phyloP scores from a whole-genome alignment of 352 stramenopile genomes.

The Globisporangium apiculatum region DNA sequence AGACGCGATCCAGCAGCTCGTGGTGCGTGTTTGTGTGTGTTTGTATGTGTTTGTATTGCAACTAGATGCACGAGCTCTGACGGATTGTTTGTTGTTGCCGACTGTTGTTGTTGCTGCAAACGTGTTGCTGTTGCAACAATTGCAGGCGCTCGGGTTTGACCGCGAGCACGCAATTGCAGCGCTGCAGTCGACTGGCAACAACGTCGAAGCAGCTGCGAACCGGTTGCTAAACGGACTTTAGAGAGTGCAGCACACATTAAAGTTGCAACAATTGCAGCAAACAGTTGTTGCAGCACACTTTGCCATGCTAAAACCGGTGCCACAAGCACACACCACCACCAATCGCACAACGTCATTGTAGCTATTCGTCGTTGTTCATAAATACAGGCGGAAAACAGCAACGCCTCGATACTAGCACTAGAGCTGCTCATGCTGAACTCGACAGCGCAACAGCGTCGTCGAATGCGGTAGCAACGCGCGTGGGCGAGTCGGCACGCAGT shows the following conservation, averaged over 20 bases:
- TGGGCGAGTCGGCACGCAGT: not conserved
- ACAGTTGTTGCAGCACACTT: not conserved
- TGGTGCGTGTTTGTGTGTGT: slow-evolving; percentile 29
- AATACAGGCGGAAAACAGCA: no score
- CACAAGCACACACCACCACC: not conserved
- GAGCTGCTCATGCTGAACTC: no score
- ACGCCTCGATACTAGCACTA: no score
- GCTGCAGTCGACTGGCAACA: slow-evolving; percentile 73
- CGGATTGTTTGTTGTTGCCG: no score
- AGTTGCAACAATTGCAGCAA: not conserved
- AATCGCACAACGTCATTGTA: no score
- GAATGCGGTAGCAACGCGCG: not conserved
- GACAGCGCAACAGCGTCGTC: not conserved
- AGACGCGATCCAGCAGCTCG: slow-evolving; percentile 73
- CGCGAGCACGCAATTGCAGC: slow-evolving; percentile 60
- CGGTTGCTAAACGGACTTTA: slow-evolving; percentile 69
- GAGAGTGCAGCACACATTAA: not conserved
- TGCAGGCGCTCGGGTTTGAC: slow-evolving; percentile 63
- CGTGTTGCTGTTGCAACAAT: not conserved
- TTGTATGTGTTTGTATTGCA: not conserved
- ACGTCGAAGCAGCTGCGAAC: slow-evolving; percentile 84
- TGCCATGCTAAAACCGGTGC: no score
- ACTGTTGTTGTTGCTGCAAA: no score
- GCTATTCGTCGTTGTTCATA: no score
- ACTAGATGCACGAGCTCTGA: no score